phyloP scores from a whole-genome alignment of 345 rosid species.

The Erucastrum elatum region DNA sequence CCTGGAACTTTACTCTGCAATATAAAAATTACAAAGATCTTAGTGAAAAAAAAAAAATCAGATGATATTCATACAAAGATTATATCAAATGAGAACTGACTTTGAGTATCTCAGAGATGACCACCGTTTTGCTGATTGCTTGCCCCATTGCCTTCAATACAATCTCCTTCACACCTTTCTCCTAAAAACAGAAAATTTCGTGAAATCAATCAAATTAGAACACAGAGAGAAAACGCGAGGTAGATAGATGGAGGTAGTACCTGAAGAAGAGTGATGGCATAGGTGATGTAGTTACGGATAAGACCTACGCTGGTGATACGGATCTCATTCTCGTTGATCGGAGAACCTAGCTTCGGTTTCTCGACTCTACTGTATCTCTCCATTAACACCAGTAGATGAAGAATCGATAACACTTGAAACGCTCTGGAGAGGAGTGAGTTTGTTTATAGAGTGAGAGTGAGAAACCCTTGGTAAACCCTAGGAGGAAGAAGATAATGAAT shows the following conservation, averaged over 20 bases:
- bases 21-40: background rate
- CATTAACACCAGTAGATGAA: conserved; percentile 43
- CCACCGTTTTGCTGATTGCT: conserved; percentile 91
- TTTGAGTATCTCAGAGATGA: conserved; percentile 79
- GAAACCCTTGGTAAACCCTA: conserved; percentile 55
- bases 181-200: conserved; percentile 40
- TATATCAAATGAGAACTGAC: conserved; percentile 49
- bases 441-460: conserved; percentile 1
- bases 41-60: background rate
- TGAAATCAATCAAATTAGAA: background rate
- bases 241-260: conserved; percentile 9
- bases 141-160: conserved; percentile 96
- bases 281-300: conserved; percentile 83
- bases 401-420: conserved; percentile 33
- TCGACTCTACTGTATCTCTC: conserved; percentile 87
- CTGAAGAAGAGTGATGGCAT: conserved; percentile 81
- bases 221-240: background rate
- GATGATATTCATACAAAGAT: background rate
- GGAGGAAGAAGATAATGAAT: background rate
- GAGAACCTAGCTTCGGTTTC: conserved; percentile 62
- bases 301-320: conserved; percentile 87
- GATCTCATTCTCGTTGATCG: conserved; percentile 91
- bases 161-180: conserved; percentile 63
- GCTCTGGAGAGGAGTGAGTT: background rate
- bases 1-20: conserved; percentile 72